Conservation (phyloP, 495 filamentous ascomycete genomes). For the Venustampulla echinocandica region DNA sequence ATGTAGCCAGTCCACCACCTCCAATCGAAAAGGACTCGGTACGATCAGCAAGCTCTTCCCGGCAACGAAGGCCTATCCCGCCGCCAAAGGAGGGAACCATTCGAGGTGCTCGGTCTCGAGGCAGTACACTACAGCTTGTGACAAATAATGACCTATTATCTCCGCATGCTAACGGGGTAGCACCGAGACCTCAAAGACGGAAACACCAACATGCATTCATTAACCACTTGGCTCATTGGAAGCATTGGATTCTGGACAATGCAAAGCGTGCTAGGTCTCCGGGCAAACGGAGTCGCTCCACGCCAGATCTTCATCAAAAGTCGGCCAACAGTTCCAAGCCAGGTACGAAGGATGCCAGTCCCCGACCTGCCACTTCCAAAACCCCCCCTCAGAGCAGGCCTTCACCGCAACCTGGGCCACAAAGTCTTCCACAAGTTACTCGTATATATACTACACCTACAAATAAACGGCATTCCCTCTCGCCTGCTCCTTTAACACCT, state of each 20-base stretch:
- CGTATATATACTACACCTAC: slow-evolving; percentile 43
- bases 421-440: slow-evolving; percentile 40
- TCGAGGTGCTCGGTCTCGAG: slow-evolving; percentile 54
- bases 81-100: slow-evolving; percentile 72
- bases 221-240: slow-evolving; percentile 74
- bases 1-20: slow-evolving; percentile 44
- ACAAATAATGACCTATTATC: slow-evolving; percentile 58
- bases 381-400: slow-evolving; percentile 28
- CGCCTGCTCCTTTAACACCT: slow-evolving; percentile 82
- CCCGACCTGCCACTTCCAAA: slow-evolving; percentile 46
- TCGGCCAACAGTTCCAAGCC: slow-evolving; percentile 24
- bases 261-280: slow-evolving; percentile 68
- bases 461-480: slow-evolving; percentile 68
- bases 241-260: slow-evolving; percentile 77
- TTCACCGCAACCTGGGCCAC: slow-evolving; percentile 24
- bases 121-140: slow-evolving; percentile 74
- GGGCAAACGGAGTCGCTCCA: slow-evolving; percentile 44
- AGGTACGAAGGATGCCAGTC: slow-evolving; percentile 38
- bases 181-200: slow-evolving; percentile 44
- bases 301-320: slow-evolving; percentile 40
- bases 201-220: slow-evolving; percentile 64
- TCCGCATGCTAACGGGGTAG: slow-evolving; percentile 37
- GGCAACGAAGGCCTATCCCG: slow-evolving; percentile 59
- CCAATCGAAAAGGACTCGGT: slow-evolving; percentile 74
- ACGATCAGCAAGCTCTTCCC: slow-evolving; percentile 59